A percentile compares a stretch with the other conserved stretches of the same genome.
Evolutionary conservation across 768 basidiomycete species (phyloP).

Genomic region (Auricularia sp.): DNA sequence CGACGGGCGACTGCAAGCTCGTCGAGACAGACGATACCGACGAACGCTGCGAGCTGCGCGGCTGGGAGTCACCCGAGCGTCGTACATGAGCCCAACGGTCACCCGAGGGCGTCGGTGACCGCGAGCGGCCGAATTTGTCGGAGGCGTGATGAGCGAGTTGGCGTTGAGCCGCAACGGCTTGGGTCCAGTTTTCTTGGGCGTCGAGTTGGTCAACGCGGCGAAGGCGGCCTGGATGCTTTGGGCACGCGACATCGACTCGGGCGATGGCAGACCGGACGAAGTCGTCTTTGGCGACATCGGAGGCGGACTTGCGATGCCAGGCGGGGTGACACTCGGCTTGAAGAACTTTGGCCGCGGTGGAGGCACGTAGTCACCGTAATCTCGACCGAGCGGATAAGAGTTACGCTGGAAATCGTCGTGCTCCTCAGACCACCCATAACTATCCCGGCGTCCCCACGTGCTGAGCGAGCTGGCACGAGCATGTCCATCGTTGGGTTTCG

Average conservation of each 20-base stretch:
- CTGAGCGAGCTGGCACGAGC: not conserved
- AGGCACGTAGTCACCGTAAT: not conserved
- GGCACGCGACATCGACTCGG: not conserved
- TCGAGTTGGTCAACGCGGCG: conserved; percentile 25
- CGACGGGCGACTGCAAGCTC: not conserved
- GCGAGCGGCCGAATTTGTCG: not conserved
- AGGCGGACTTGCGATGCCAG: not conserved
- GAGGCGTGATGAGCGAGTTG: conserved; percentile 32
- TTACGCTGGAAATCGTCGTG: not conserved
- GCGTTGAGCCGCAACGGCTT: conserved; percentile 58
- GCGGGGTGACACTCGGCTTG: conserved; percentile 2
- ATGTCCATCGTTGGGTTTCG: not conserved
- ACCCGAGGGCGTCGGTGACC: not conserved
- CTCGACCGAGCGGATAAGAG: not conserved
- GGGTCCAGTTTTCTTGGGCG: conserved; percentile 44
- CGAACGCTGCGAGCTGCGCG: not conserved
- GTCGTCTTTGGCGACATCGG: not conserved
- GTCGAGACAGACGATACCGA: not conserved
- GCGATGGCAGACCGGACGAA: not conserved
- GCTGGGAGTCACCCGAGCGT: not conserved
- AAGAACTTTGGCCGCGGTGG: conserved; percentile 1
- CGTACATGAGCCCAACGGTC: not conserved
- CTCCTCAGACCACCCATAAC: not conserved
- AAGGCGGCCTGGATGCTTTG: conserved; percentile 25
- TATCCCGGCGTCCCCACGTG: not conserved